These are phyloP conservation scores for Ramichloridium luteum DNA, from an alignment of 2,329 filamentous ascomycete genomes.

Conservation along the genomic window DNA sequence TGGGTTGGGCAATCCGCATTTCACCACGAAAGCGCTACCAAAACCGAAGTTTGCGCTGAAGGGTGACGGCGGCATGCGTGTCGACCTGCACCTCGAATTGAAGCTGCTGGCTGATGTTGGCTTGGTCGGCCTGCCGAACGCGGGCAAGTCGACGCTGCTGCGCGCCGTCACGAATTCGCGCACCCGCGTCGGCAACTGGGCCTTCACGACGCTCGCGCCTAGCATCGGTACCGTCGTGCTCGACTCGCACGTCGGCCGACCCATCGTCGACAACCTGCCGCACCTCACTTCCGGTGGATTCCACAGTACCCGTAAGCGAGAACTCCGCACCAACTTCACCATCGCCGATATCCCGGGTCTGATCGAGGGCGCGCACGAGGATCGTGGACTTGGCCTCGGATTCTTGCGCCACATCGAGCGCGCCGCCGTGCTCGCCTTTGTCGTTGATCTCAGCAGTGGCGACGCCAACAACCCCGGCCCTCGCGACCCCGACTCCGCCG, in stretches of 20 bases:
- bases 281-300: too few species aligned
- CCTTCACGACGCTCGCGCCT: constrained; percentile 87
- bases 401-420: constrained; percentile 93
- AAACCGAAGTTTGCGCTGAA: constrained; percentile 80
- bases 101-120: constrained; percentile 93
- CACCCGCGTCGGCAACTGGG: constrained; percentile 85
- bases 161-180: constrained; percentile 79
- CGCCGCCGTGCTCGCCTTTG: constrained; percentile 84
- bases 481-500: too few species aligned
- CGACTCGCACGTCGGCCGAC: constrained; percentile 71
- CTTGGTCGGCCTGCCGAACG: constrained; percentile 87
- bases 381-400: constrained; percentile 78
- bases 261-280: constrained; percentile 42
- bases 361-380: constrained; percentile 82
- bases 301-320: constrained; percentile 33
- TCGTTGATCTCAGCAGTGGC: constrained; percentile 70
- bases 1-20: constrained; percentile 87
- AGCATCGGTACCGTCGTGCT: constrained; percentile 94
- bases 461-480: too few species aligned
- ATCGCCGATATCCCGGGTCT: constrained; percentile 93
- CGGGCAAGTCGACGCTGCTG: constrained; percentile 86
- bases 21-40: constrained; percentile 60
- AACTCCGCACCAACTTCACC: constrained; percentile 66
- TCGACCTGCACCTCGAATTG: constrained; percentile 77
- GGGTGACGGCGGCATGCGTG: constrained; percentile 64